Conservation (phyloP, 805 yeast genomes). For the Priceomyces melissophilus region DNA sequence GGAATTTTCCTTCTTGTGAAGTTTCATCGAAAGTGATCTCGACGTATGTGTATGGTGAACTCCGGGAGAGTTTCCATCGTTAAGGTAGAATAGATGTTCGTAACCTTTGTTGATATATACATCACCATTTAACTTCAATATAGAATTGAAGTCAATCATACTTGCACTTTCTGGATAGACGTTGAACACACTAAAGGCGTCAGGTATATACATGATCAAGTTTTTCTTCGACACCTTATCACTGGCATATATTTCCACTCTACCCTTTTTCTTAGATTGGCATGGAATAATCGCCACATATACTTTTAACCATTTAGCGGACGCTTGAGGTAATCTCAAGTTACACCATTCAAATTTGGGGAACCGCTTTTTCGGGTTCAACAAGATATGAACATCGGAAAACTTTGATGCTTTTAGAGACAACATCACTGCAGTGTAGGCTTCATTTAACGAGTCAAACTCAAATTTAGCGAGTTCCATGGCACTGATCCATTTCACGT, state of each 20-base stretch:
- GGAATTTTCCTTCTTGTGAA: conserved; percentile 16
- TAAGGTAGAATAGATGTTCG: conserved; percentile 29
- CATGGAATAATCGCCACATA: conserved; percentile 48
- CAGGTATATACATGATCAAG: conserved; percentile 47
- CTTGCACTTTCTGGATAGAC: conserved; percentile 57
- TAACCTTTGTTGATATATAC: conserved; percentile 43
- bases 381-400: conserved; percentile 55
- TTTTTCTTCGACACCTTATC: conserved; percentile 48
- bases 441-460: conserved; percentile 53
- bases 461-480: conserved; percentile 56
- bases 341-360: conserved; percentile 60
- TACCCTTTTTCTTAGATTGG: conserved; percentile 44
- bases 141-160: conserved; percentile 54
- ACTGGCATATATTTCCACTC: conserved; percentile 50
- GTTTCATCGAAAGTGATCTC: conserved; percentile 19
- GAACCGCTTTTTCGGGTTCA: conserved; percentile 47
- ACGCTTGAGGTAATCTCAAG: conserved; percentile 55
- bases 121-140: conserved; percentile 55
- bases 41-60: conserved; percentile 7
- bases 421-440: conserved; percentile 62
- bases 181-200: conserved; percentile 46
- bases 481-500: conserved; percentile 44
- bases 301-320: conserved; percentile 58
- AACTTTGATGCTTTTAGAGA: conserved; percentile 55
- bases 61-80: conserved; percentile 6